Base-by-base conservation (phyloP, 1,139 yeast genomes). In the Schwanniomyces etchellsii region DNA sequence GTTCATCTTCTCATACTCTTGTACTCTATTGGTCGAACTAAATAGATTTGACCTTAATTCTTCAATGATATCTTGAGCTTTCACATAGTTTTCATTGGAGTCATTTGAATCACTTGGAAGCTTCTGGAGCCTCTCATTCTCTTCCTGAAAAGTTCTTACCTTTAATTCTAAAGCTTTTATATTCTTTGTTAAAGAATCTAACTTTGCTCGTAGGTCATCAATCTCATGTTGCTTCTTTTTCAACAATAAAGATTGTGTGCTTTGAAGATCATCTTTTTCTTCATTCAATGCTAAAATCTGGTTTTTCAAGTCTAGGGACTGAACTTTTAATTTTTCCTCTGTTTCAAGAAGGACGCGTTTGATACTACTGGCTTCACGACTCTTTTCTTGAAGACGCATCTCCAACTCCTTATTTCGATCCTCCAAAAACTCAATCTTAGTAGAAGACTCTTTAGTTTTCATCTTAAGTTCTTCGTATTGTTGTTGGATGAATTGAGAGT, bases 391-490 rank as follows among this genome's bases (percentile, higher is more conserved):
- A 5, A 89, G 57, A 52, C 78, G 66, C 27, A 74, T 70, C 37
- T 86, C 73, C 4, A 84, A 65, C 36, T 89, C 97, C 6, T 73
- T 63, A 11, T 89, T 56, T 45, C 89, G 96, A 36, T 86, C 95
- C 43, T 84, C 89, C 29, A 89, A 55, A 3, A 77, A 70, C 35
- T 84, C 91, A 17, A 74, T 64, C 39, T 74, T 70, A 32, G 65
- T 64, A 20, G 68, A 66, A 3, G 78, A 64, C 44, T 89, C 97
- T 38, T 74, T 74, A 20, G 80, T 57, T 33, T 81, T 76, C 71
- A 81, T 72, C 5, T 67, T 55, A 30, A 86, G 56, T 47, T 89
- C 97, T 28, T 88, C 95, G 35, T 80, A 74, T 51, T 88, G 94
- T 39, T 78, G 79, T 42, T 74, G 78, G 35, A 77, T 57, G 1